Percentiles rank a stretch among this genome's conserved stretches.
These are phyloP conservation scores for Peziza echinospora DNA, from an alignment of 495 filamentous ascomycete species.

Conservation along the genomic window DNA sequence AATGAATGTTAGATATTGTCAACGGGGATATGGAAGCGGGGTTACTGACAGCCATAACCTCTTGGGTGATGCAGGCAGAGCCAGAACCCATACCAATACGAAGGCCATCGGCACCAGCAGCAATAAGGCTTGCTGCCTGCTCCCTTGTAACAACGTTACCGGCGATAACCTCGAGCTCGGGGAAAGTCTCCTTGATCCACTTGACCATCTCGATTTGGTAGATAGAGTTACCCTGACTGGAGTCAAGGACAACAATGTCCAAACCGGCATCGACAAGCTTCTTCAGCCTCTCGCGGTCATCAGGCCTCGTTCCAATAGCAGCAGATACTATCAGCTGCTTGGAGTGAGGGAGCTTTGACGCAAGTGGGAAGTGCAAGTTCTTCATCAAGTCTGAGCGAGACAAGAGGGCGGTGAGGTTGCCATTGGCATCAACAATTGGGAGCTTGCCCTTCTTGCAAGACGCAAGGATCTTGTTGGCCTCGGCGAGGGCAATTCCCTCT, in stretches of 20 bases:
- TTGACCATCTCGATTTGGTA: slow-evolving; percentile 96
- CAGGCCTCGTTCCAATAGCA: slow-evolving; percentile 80
- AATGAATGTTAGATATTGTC: too few relatives aligned
- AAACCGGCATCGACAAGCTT: slow-evolving; percentile 84
- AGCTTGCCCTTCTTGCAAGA: slow-evolving; percentile 98
- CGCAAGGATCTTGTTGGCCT: slow-evolving; percentile 83
- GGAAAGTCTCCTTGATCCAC: slow-evolving; percentile 72
- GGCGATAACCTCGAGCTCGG: slow-evolving; percentile 77
- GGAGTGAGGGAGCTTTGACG: slow-evolving; percentile 88
- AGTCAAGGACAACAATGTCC: slow-evolving; percentile 88
- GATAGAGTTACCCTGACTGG: slow-evolving; percentile 88
- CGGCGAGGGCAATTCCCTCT: slow-evolving; percentile 57
- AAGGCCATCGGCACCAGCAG: slow-evolving; percentile 84
- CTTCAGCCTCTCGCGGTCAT: slow-evolving; percentile 69
- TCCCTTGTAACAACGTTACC: slow-evolving; percentile 95
- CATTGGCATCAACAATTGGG: slow-evolving; percentile 70
- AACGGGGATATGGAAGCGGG: too few relatives aligned
- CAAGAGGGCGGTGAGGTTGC: slow-evolving; percentile 82
- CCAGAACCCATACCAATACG: slow-evolving; percentile 98
- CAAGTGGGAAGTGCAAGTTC: slow-evolving; percentile 90
- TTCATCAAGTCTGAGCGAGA: slow-evolving; percentile 96
- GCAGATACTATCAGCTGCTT: slow-evolving; percentile 95
- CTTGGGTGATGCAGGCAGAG: slow-evolving; percentile 95
- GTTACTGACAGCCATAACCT: slow-evolving; percentile 99
- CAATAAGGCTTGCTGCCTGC: slow-evolving; percentile 79